Percentiles rank a stretch among this genome's conserved stretches.
These are phyloP conservation scores for Cutaneotrichosporon sp. DNA, from an alignment of 1,284 basidiomycete species.

Conservation along the genomic window DNA sequence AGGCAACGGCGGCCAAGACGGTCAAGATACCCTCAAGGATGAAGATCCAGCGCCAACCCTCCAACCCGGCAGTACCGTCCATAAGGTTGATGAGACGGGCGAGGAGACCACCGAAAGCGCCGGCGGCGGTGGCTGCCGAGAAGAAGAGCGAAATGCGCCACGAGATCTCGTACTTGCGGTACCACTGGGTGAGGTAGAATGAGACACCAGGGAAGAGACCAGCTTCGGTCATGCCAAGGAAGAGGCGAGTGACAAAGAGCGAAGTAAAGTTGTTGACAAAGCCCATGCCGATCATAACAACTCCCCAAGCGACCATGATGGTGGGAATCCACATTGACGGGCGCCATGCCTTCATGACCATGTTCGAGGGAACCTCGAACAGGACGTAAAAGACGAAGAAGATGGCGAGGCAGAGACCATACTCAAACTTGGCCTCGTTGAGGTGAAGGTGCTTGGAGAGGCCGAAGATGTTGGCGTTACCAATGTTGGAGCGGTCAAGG, in stretches of 20 bases:
- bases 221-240: conserved; percentile 42
- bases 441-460: conserved; percentile 34
- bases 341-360: conserved; percentile 54
- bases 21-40: conserved; percentile 73
- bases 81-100: conserved; percentile 51
- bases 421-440: conserved; percentile 26
- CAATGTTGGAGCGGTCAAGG: conserved; percentile 14
- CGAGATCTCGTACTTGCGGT: conserved; percentile 45
- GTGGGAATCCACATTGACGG: conserved; percentile 39
- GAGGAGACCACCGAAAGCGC: conserved; percentile 53
- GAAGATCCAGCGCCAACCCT: conserved; percentile 65
- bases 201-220: conserved; percentile 49
- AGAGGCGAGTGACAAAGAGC: conserved; percentile 44
- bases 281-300: conserved; percentile 53
- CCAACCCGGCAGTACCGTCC: conserved; percentile 45
- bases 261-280: conserved; percentile 48
- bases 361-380: conserved; percentile 61
- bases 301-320: conserved; percentile 50
- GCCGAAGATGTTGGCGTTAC: conserved; percentile 31
- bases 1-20: conserved; percentile 63
- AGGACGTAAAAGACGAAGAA: conserved; percentile 50
- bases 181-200: conserved; percentile 48
- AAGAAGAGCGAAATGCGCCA: conserved; percentile 49
- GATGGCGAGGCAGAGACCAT: conserved; percentile 39
- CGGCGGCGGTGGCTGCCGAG: conserved; percentile 49